Conservation (phyloP, 768 basidiomycete genomes). For the Tephrocybe sp. region DNA sequence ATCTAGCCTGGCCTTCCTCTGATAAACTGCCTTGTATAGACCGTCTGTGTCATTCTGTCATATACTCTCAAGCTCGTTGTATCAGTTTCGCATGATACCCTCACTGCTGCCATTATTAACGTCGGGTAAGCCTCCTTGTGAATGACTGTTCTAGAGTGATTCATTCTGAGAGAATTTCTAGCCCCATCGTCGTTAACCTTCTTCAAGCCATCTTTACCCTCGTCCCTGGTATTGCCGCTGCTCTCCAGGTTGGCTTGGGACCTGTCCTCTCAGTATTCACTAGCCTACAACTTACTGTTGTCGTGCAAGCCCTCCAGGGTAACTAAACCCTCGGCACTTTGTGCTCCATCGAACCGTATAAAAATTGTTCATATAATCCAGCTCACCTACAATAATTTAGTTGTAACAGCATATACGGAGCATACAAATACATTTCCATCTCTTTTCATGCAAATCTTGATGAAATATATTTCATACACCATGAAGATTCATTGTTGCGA, state of each 20-base stretch:
- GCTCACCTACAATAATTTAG: too few species aligned
- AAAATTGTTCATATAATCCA: too few species aligned
- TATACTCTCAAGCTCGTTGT: conserved; percentile 8
- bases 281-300: conserved; percentile 10
- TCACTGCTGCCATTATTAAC: conserved; percentile 9
- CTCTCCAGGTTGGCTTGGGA: conserved; percentile 15
- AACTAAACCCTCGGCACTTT: not conserved
- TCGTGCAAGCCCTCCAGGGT: conserved; percentile 16
- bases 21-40: not conserved
- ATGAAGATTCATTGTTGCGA: too few species aligned
- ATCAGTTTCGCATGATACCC: not conserved
- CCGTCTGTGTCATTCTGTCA: conserved; percentile 7
- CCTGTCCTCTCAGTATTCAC: conserved; percentile 13
- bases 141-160: not conserved
- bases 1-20: not conserved
- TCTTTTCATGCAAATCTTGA: too few species aligned
- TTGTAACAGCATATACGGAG: too few species aligned
- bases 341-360: too few species aligned
- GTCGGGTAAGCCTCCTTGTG: conserved; percentile 10
- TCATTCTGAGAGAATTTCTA: not conserved
- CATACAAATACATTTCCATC: too few species aligned
- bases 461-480: too few species aligned
- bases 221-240: conserved; percentile 16
- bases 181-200: conserved; percentile 9
- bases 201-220: conserved; percentile 12